Evolutionary conservation across 352 stramenopile species (phyloP).

Genomic region (Pythium brachiatum): DNA sequence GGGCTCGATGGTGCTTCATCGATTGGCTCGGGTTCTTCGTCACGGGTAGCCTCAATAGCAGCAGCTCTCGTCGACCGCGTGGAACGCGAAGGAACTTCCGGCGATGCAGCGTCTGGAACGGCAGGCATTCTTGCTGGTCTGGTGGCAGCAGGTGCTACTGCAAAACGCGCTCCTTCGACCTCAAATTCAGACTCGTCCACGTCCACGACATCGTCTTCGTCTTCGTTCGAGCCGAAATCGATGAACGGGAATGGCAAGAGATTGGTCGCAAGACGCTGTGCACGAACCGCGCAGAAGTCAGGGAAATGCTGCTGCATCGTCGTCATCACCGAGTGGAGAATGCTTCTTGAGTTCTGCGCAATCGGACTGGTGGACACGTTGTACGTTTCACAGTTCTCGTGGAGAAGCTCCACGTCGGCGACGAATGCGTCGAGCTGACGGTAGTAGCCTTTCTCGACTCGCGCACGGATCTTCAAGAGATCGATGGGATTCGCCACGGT

Average conservation of each 20-base stretch:
- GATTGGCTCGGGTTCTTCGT: neutral
- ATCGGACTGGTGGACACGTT: constrained; percentile 82
- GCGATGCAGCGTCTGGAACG: neutral
- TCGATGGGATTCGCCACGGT: constrained; percentile 86
- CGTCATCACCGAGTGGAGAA: constrained; percentile 58
- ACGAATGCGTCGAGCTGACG: constrained; percentile 83
- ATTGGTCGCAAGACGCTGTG: constrained; percentile 24
- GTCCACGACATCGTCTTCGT: constrained; percentile 24
- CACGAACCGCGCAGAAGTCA: constrained; percentile 23
- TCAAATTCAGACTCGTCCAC: constrained; percentile 15
- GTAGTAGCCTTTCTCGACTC: constrained; percentile 69
- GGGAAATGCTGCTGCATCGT: constrained; percentile 66
- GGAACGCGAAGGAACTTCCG: neutral
- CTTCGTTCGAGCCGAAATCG: constrained; percentile 45
- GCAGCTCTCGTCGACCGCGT: neutral
- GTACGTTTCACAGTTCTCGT: constrained; percentile 81
- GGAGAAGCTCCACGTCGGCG: constrained; percentile 70
- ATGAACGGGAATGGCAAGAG: constrained; percentile 48
- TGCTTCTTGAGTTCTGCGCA: constrained; percentile 72
- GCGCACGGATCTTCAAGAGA: constrained; percentile 71
- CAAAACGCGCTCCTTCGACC: constrained; percentile 2
- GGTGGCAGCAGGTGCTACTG: neutral
- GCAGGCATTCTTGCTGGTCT: neutral
- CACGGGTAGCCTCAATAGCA: neutral
- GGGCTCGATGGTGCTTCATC: neutral